Conservation (phyloP, 345 rosid genomes). For the Trapa incisa region DNA sequence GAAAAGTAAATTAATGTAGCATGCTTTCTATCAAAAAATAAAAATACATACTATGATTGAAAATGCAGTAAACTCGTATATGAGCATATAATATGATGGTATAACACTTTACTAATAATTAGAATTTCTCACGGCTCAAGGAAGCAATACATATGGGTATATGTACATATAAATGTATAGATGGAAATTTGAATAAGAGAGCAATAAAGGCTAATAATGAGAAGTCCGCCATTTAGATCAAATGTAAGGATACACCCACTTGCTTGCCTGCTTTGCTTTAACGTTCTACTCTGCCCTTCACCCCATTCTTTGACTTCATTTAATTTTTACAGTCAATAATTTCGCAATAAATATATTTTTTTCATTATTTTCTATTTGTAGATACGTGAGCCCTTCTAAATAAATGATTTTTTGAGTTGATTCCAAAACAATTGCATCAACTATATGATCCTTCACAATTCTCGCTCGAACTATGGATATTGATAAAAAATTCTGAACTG, state of each 20-base stretch:
- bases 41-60: no score
- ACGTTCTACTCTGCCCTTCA: background rate
- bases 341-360: background rate
- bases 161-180: no score
- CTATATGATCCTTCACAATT: no score
- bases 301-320: conserved; percentile 5
- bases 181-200: background rate
- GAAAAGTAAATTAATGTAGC: background rate
- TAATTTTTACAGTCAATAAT: conserved; percentile 1
- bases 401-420: background rate
- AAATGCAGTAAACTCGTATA: no score
- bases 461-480: no score
- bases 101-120: no score
- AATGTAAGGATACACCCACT: background rate
- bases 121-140: no score
- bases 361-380: background rate
- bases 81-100: no score
- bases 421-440: no score
- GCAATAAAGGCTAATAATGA: conserved; percentile 1
- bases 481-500: no score
- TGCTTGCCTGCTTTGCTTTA: conserved; percentile 1
- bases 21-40: background rate
- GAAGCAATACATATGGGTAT: no score
- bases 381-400: background rate
- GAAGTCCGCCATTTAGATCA: conserved; percentile 1